These are phyloP conservation scores for Phlebiopsis gigantea DNA, from an alignment of 768 basidiomycete species.

Conservation along the genomic window DNA sequence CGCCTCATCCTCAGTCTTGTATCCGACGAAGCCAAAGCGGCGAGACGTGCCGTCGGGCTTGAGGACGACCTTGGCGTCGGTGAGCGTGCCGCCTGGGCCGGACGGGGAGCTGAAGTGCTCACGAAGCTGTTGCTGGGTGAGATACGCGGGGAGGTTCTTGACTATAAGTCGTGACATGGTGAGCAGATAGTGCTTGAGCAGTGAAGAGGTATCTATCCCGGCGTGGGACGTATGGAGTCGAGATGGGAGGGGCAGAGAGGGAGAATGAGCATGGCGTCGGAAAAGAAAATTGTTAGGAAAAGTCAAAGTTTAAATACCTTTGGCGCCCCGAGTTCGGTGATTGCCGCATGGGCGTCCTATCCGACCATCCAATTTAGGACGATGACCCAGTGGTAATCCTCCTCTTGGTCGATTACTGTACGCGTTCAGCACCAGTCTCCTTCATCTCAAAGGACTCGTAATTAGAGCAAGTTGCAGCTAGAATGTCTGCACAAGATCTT, in stretches of 20 bases:
- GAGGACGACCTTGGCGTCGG: constrained; percentile 79
- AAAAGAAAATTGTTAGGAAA: constrained; percentile 8
- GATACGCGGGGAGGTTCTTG: constrained; percentile 71
- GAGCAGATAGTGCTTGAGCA: not conserved
- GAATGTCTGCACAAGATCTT: not conserved
- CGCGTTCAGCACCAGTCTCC: not conserved
- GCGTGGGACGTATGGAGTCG: not conserved
- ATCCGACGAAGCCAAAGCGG: constrained; percentile 91
- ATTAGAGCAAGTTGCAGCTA: not conserved
- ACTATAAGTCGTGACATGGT: constrained; percentile 79
- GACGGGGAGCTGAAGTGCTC: constrained; percentile 62
- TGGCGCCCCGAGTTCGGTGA: not conserved
- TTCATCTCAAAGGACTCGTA: not conserved
- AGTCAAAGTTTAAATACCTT: not conserved
- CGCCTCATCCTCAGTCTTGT: constrained; percentile 76
- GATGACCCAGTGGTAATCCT: too few species aligned
- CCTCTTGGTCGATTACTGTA: not conserved
- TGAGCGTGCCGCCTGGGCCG: constrained; percentile 64
- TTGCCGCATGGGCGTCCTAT: not conserved
- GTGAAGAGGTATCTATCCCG: not conserved
- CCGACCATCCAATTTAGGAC: not conserved
- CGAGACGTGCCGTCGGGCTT: constrained; percentile 77
- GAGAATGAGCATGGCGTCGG: constrained; percentile 1
- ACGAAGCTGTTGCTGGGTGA: constrained; percentile 58
- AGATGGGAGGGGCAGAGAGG: not conserved